Base-by-base conservation (phyloP, 805 yeast genomes). In the Candida morakotiae region DNA sequence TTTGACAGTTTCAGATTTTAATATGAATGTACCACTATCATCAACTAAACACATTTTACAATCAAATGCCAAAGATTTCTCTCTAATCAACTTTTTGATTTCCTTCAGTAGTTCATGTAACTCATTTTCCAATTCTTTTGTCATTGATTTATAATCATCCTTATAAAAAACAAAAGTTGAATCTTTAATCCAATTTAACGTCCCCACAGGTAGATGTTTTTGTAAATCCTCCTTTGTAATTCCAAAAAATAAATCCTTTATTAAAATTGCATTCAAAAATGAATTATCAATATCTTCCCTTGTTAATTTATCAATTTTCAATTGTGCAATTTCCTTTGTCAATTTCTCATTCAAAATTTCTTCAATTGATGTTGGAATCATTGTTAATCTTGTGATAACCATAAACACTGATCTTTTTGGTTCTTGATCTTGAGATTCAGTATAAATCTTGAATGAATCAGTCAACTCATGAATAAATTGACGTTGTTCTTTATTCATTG, bases 401-500 rank as follows among this genome's bases (percentile, higher is more conserved):
- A 87, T 68, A 45, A 75, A 79, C 0, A 87, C 91, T 9, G 83
- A 75, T 42, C 95, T 59, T 36, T 76, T 68, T 0, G 96, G 96
- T 46, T 87, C 96, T 2, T 75, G 76, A 56, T 86, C 96, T 43
- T 85, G 93, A 2, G 89, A 75, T 49, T 84, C 88, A 0, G 83
- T 67, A 47, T 74, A 79, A 9, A 87, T 49, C 9, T 71, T 64
- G 53, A 66, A 87, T 0, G 77, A 58, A 18, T 68, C 75, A 0
- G 88, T 81, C 28, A 88, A 51, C 35, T 77, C 79, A 51, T 81
- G 91, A 18, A 88, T 60, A 51, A 87, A 87, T 43, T 66, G 65
- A 32, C 96, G 66, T 55, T 85, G 91, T 4, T 78, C 73, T 10
- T 67, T 55, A 35, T 64, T 70, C 95, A 88, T 86, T 13, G 91